Percentiles rank a stretch among this genome's conserved stretches.
These are phyloP conservation scores for Rhododendron griersonianum DNA, from an alignment of 148 eudicot species.

Conservation along the genomic window DNA sequence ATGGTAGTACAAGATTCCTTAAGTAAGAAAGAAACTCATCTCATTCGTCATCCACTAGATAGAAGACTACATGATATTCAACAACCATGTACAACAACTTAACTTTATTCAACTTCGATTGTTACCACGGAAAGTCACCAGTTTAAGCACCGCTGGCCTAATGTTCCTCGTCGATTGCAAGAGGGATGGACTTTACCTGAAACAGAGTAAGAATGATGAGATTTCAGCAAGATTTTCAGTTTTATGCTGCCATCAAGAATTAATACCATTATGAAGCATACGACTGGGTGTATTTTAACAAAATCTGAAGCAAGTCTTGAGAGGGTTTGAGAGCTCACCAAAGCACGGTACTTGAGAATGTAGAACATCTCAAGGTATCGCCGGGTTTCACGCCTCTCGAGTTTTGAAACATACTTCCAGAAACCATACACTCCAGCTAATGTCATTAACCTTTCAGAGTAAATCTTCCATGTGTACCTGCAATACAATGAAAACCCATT, in stretches of 20 bases:
- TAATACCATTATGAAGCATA: background rate
- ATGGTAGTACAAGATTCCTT: background rate
- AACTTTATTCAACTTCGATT: background rate
- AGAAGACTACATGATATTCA: background rate
- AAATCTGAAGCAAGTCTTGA: background rate
- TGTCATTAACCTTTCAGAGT: constrained; percentile 94
- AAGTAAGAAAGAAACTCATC: background rate
- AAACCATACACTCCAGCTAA: constrained; percentile 97
- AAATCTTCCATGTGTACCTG: constrained; percentile 97
- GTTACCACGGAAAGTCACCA: background rate
- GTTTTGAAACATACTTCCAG: constrained; percentile 94
- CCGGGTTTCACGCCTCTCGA: constrained; percentile 89
- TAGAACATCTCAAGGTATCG: constrained; percentile 98
- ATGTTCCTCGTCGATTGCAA: constrained; percentile 48
- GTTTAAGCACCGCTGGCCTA: background rate
- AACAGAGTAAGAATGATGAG: background rate
- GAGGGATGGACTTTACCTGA: constrained; percentile 76
- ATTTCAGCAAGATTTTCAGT: background rate
- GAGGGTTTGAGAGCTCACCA: constrained; percentile 48
- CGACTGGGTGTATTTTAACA: background rate
- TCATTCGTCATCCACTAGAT: background rate
- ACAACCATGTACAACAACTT: background rate
- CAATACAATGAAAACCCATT: background rate
- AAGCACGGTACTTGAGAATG: constrained; percentile 79
- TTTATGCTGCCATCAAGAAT: background rate